Base-by-base conservation (phyloP, 148 eudicot genomes). In the Spergularia bocconei region DNA sequence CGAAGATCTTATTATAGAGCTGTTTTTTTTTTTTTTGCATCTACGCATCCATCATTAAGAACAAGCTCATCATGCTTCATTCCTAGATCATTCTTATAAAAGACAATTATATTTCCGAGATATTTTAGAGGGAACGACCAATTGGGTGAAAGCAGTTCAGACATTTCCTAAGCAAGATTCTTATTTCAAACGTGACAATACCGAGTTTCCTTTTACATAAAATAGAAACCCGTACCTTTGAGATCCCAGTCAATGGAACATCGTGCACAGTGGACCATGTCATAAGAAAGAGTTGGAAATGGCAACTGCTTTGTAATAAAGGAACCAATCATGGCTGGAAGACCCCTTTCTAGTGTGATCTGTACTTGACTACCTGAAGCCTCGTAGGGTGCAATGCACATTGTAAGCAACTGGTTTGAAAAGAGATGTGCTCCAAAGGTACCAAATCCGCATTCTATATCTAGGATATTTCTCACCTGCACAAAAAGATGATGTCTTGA, bases 321-420 rank as follows among this genome's bases (percentile, higher is more conserved):
- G 74, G 98, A 89, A 68, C 88, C 98, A 78, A 91, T 84, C 97
- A 93, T 91, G 66, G 97, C 98, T 9, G 98, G 98, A 77, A 93
- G 92, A 65, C 98, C 98, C 84, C 98, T 88, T 84, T 93, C 98
- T 54, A 91, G 92, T 65, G 94, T 91, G 72, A 93, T 86, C 70
- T 93, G 97, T 60, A 91, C 98, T 86, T 93, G 98, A 82, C 98
- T 93, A 44, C 98, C 98, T 51, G 98, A 91, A 81, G 92, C 85
- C 84, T 93, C 98, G 68, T 89, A 91, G 72, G 91, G 88, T 57
- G 98, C 98, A 74, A 91, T 72, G 79, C 98, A 93, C 92, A 88
- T 91, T 48, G 98, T 93, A 73, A 93, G 82, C 48, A 93, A 65
- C 74, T 93, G 85, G 50, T 86, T 85, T 67, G 93, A 88, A 78